Conservation (phyloP, 2,329 filamentous ascomycete genomes). For the Thermomyces lanuginosus region DNA sequence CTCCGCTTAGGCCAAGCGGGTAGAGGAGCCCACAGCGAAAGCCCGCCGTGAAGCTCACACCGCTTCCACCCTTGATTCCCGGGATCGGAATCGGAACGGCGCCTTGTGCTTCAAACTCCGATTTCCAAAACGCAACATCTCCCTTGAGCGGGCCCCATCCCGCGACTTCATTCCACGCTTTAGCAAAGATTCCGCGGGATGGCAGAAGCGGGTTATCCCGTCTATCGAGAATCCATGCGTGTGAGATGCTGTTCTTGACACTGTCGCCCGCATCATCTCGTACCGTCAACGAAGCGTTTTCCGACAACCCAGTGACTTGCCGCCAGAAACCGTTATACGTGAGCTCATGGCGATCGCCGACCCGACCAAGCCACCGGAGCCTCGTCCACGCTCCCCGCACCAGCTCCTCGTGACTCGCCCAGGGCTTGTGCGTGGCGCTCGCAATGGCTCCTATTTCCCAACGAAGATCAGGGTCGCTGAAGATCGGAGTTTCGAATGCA, state of each 20-base stretch:
- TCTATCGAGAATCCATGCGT: slow-evolving; percentile 63
- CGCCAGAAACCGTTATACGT: slow-evolving; percentile 74
- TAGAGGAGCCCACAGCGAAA: slow-evolving; percentile 69
- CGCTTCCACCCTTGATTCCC: slow-evolving; percentile 50
- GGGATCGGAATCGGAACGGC: slow-evolving; percentile 60
- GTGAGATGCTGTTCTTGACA: slow-evolving; percentile 72
- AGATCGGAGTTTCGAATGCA: slow-evolving; percentile 64
- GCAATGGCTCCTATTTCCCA: slow-evolving; percentile 65
- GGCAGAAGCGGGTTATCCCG: slow-evolving; percentile 77
- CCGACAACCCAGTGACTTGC: slow-evolving; percentile 64
- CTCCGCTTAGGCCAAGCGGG: slow-evolving; percentile 51
- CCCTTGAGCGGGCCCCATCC: slow-evolving; percentile 70
- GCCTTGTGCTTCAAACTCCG: slow-evolving; percentile 66
- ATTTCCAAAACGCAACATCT: slow-evolving; percentile 87
- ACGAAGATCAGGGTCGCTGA: slow-evolving; percentile 67
- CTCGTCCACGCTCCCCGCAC: slow-evolving; percentile 62
- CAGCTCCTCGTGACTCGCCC: slow-evolving; percentile 86
- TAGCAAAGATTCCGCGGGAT: slow-evolving; percentile 62
- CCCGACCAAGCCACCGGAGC: slow-evolving; percentile 53
- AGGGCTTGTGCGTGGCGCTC: slow-evolving; percentile 74
- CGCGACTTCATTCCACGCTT: slow-evolving; percentile 66
- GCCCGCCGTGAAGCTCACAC: slow-evolving; percentile 68
- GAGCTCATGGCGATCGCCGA: slow-evolving; percentile 57
- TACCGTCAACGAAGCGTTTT: slow-evolving; percentile 63
- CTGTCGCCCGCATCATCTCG: slow-evolving; percentile 76